These are phyloP conservation scores for Coemansia sp. DNA, from an alignment of 371 early-diverging fungal genomes.

Conservation along the genomic window DNA sequence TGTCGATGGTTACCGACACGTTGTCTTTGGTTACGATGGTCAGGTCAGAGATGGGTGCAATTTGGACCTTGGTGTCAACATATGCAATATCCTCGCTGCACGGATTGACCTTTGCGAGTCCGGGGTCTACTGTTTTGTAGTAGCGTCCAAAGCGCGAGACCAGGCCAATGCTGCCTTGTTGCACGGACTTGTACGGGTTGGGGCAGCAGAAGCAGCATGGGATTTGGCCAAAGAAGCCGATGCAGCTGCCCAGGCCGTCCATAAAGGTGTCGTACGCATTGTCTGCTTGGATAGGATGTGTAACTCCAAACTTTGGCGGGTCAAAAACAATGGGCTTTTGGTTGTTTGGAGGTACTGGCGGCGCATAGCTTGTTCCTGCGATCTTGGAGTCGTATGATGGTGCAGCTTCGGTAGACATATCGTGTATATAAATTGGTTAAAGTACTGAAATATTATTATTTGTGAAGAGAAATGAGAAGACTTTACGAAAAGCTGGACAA, in stretches of 20 bases:
- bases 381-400: not conserved
- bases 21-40: slow-evolving; percentile 89
- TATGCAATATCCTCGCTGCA: slow-evolving; percentile 65
- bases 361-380: slow-evolving; percentile 1
- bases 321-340: not conserved
- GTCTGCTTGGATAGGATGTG: slow-evolving; percentile 27
- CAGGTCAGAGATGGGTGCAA: slow-evolving; percentile 72
- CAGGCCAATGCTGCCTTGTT: slow-evolving; percentile 68
- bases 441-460: too few relatives aligned
- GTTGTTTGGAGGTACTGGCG: not conserved
- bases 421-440: too few relatives aligned
- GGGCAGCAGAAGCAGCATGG: slow-evolving; percentile 71
- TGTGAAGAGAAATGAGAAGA: not conserved
- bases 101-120: slow-evolving; percentile 77
- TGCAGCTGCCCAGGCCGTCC: slow-evolving; percentile 49
- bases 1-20: slow-evolving; percentile 76
- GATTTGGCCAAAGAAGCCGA: slow-evolving; percentile 58
- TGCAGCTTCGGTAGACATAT: not conserved
- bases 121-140: slow-evolving; percentile 89
- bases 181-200: slow-evolving; percentile 73
- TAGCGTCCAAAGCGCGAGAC: slow-evolving; percentile 80
- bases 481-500: too few relatives aligned
- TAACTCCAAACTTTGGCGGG: slow-evolving; percentile 39
- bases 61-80: slow-evolving; percentile 78
- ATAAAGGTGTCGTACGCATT: slow-evolving; percentile 51